Evolutionary conservation across 2,329 filamentous ascomycete genomes (phyloP).

Genomic region (Tolypocladium cylindrosporum): DNA sequence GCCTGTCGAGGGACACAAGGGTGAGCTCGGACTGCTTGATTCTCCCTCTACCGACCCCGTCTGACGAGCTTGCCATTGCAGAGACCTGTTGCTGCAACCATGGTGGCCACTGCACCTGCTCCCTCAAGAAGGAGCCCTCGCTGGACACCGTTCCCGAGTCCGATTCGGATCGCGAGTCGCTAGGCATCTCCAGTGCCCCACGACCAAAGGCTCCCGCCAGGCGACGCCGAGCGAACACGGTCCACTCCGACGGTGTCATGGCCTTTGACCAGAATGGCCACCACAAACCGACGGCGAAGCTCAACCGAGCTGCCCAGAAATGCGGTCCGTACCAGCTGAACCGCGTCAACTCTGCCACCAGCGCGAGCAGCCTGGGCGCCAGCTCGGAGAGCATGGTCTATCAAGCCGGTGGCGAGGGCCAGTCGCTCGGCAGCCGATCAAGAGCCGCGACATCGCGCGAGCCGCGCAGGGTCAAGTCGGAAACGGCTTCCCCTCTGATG

Average conservation of each 20-base stretch:
- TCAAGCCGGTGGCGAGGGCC: constrained; percentile 24
- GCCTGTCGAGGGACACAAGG: constrained; percentile 47
- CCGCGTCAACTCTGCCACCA: constrained; percentile 47
- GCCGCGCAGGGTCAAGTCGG: constrained; percentile 48
- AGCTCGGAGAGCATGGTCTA: constrained; percentile 30
- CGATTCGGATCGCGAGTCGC: constrained; percentile 42
- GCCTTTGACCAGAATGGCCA: constrained; percentile 55
- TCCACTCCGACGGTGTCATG: constrained; percentile 49
- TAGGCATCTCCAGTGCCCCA: constrained; percentile 13
- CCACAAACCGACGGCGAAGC: constrained; percentile 52
- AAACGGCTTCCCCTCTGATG: constrained; percentile 50
- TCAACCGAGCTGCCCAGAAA: constrained; percentile 50
- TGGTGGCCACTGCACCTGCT: constrained; percentile 56
- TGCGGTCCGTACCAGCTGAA: constrained; percentile 51
- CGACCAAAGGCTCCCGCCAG: constrained; percentile 33
- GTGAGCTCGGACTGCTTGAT: constrained; percentile 27
- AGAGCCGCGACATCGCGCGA: constrained; percentile 29
- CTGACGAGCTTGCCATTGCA: constrained; percentile 18
- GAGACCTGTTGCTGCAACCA: constrained; percentile 64
- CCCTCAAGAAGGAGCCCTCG: constrained; percentile 48
- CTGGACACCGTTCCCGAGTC: constrained; percentile 57
- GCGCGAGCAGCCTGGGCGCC: constrained; percentile 37
- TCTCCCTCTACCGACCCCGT: constrained; percentile 1
- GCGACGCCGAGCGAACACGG: constrained; percentile 50
- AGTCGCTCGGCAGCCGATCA: constrained; percentile 18